These are phyloP conservation scores for Diplodia intermedia DNA, from an alignment of 2,329 filamentous ascomycete genomes.

Conservation along the genomic window DNA sequence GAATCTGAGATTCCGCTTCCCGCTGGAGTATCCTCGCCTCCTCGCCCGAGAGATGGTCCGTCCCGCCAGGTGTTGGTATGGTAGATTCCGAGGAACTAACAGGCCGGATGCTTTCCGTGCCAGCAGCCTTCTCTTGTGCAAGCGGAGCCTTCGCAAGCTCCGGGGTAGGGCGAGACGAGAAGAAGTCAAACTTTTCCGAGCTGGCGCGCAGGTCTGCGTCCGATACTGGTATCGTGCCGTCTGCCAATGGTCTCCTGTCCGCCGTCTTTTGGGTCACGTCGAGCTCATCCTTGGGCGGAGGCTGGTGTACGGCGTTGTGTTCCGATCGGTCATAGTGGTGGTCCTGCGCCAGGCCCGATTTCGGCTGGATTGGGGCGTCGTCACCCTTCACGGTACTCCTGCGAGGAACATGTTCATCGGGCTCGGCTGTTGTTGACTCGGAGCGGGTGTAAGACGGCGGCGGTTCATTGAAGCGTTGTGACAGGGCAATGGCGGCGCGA, in stretches of 20 bases:
- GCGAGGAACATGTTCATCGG: conserved; percentile 40
- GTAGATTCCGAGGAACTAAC: conserved; percentile 50
- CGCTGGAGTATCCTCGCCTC: conserved; percentile 56
- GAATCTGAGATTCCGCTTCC: conserved; percentile 60
- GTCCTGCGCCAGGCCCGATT: conserved; percentile 53
- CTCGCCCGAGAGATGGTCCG: conserved; percentile 47
- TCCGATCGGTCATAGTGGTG: conserved; percentile 57
- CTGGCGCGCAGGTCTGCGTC: conserved; percentile 42
- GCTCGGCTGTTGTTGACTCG: conserved; percentile 38
- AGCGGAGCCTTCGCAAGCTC: conserved; percentile 49
- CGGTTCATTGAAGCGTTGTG: conserved; percentile 63
- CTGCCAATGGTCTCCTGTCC: conserved; percentile 53
- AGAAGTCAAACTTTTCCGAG: conserved; percentile 45
- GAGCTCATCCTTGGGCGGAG: conserved; percentile 49
- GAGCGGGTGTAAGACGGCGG: conserved; percentile 44
- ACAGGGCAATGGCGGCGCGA: conserved; percentile 66
- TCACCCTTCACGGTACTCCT: conserved; percentile 42
- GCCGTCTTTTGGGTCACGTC: conserved; percentile 57
- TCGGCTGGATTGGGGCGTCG: conserved; percentile 37
- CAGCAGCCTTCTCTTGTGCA: conserved; percentile 37
- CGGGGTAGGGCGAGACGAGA: conserved; percentile 41
- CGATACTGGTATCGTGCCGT: conserved; percentile 58
- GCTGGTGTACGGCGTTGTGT: conserved; percentile 50
- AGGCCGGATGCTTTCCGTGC: conserved; percentile 44
- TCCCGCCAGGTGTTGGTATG: conserved; percentile 46